Evolutionary conservation across 768 basidiomycete genomes (phyloP), one percentile per base, ranked within the genome.

Genomic region (Phanerochaete sordida): DNA sequence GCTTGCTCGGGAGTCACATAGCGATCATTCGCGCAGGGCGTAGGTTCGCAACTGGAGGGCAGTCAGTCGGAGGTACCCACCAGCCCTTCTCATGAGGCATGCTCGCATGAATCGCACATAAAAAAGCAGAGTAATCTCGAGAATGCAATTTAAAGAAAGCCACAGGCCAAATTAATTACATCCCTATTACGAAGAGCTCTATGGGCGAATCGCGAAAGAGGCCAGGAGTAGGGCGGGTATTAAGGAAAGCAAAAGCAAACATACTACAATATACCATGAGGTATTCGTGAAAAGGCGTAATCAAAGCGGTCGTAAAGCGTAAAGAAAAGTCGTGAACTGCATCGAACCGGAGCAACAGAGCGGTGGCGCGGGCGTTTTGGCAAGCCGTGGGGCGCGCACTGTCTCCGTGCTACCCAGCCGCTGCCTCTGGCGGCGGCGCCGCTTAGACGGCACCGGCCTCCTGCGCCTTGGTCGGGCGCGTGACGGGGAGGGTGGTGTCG

Each of bases 381-480:
- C 33, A 16, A 12, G 19, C 39, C 39, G 8, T 6, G 8, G 4
- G 39, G 39, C 19, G 11, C 39, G 11, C 39, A 19, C 39, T 16
- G 19, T 43, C 39, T 43, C 39, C 39, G 33, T 43, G 19, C 39
- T 19, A 35, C 33, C 33, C 39, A 9, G 19, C 39, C 39, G 19
- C 39, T 43, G 7, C 13, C 33, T 35, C 33, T 35, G 33, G n/a
- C n/a, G n/a, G n/a, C n/a, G n/a, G n/a, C n/a, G n/a, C n/a, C n/a
- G 33, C 48, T 60, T 55, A 60, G 59, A 60, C 59, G 43, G 50
- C 49, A 43, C 61, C 61, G 43, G 61, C 61, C 57, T 62, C 61
- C 49, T 45, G 48, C 15, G 61, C 61, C 56, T 62, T 62, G 35
- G 61, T 60, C 26, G 59, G 39, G 43, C 59, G 59, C 26, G 26